These are phyloP conservation scores for Hyaloperonospora arabidopsidis DNA, from an alignment of 352 stramenopile species.

Conservation along the genomic window DNA sequence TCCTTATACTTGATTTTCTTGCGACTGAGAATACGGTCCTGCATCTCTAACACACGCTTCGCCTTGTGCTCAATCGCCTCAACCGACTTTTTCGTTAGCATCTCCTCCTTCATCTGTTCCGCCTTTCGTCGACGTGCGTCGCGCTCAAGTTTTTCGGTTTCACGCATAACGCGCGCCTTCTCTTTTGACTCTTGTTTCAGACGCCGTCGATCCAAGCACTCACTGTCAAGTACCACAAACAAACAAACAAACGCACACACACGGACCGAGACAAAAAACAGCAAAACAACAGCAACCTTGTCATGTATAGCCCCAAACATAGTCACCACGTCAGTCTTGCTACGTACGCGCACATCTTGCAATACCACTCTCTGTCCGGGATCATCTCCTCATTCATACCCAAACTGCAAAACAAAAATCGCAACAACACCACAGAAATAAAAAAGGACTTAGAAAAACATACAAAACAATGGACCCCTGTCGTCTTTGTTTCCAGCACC, in stretches of 20 bases:
- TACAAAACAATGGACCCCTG: too few species aligned
- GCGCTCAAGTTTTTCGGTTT: slow-evolving; percentile 75
- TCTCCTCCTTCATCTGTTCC: slow-evolving; percentile 65
- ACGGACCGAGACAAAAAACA: not conserved
- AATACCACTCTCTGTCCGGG: slow-evolving; percentile 81
- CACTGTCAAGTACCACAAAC: slow-evolving; percentile 22
- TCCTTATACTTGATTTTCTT: slow-evolving; percentile 89
- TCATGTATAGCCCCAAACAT: not conserved
- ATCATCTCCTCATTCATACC: slow-evolving; percentile 71
- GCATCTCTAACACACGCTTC: slow-evolving; percentile 81
- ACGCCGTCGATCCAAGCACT: slow-evolving; percentile 73
- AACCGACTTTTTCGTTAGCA: slow-evolving; percentile 58
- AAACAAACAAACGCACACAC: not conserved
- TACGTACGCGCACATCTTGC: slow-evolving; percentile 81
- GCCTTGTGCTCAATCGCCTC: slow-evolving; percentile 80
- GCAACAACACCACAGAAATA: slow-evolving; percentile 3
- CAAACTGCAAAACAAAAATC: slow-evolving; percentile 32
- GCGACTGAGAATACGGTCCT: slow-evolving; percentile 76
- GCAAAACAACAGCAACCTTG: not conserved
- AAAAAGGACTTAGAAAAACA: slow-evolving; percentile 2
- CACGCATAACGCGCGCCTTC: slow-evolving; percentile 64
- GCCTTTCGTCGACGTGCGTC: slow-evolving; percentile 57
- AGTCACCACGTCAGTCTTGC: not conserved
- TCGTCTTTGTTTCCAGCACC: too few species aligned
- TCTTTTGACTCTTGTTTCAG: slow-evolving; percentile 71